Percentiles rank a stretch among this genome's conserved stretches.
Evolutionary conservation across 139 green algal species (phyloP).

Genomic region (Monoraphidium neglectum): DNA sequence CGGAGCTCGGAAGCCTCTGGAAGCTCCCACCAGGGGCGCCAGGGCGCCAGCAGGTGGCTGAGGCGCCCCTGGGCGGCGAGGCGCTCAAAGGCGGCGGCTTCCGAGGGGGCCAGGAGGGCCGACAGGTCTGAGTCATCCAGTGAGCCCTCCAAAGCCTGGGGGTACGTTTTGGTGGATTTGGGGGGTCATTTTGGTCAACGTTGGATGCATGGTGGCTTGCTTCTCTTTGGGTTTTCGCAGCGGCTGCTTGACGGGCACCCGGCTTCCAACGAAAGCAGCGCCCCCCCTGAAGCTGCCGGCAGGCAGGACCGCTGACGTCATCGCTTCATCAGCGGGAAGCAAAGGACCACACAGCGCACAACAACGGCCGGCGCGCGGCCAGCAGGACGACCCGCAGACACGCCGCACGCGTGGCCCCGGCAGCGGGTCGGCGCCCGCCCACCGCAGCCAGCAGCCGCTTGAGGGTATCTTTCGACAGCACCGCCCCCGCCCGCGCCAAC

Average conservation of each 20-base stretch:
- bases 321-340: too few species aligned
- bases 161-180: background rate
- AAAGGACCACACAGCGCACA: too few species aligned
- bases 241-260: too few species aligned
- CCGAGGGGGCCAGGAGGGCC: constrained; percentile 29
- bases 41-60: constrained; percentile 31
- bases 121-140: constrained; percentile 40
- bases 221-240: constrained; percentile 3
- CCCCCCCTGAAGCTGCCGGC: too few species aligned
- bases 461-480: constrained; percentile 42
- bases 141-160: constrained; percentile 13
- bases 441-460: constrained; percentile 40
- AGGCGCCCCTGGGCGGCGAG: constrained; percentile 33
- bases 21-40: constrained; percentile 61
- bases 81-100: constrained; percentile 47
- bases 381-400: too few species aligned
- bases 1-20: constrained; percentile 37
- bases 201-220: too few species aligned
- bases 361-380: too few species aligned
- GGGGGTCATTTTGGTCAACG: background rate
- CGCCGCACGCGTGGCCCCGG: background rate
- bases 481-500: background rate
- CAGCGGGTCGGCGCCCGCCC: background rate
- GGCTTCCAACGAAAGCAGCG: too few species aligned
- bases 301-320: too few species aligned